Evolutionary conservation across 805 yeast genomes (phyloP).

Genomic region (Hemisphaericaspora nanyangensis): DNA sequence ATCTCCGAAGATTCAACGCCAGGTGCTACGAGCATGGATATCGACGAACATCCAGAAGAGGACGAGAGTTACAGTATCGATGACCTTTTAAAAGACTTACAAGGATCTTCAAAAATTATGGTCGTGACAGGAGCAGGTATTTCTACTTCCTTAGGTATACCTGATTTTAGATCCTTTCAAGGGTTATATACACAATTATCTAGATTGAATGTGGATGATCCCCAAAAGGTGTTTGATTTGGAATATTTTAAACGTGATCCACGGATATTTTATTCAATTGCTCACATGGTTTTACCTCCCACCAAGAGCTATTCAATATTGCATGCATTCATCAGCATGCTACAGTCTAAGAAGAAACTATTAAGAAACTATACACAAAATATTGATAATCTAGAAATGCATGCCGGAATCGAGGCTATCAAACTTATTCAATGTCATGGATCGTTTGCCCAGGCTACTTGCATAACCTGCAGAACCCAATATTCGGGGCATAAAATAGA

Average conservation of each 20-base stretch:
- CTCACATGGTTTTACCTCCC: slow-evolving; percentile 80
- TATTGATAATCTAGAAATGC: slow-evolving; percentile 81
- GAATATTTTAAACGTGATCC: slow-evolving; percentile 74
- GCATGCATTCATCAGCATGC: slow-evolving; percentile 70
- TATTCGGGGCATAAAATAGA: slow-evolving; percentile 65
- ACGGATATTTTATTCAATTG: slow-evolving; percentile 76
- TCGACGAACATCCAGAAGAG: background rate
- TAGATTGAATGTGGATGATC: slow-evolving; percentile 71
- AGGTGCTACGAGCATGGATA: too few relatives aligned
- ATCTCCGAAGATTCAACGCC: slow-evolving; percentile 10
- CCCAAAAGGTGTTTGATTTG: slow-evolving; percentile 85
- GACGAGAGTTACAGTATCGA: slow-evolving; percentile 8
- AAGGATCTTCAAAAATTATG: slow-evolving; percentile 44
- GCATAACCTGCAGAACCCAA: slow-evolving; percentile 68
- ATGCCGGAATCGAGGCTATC: slow-evolving; percentile 66
- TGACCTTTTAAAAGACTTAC: slow-evolving; percentile 13
- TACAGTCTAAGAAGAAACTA: slow-evolving; percentile 74
- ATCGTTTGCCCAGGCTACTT: slow-evolving; percentile 83
- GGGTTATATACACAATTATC: slow-evolving; percentile 75
- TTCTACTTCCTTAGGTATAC: slow-evolving; percentile 84
- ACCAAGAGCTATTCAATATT: slow-evolving; percentile 64
- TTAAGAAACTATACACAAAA: slow-evolving; percentile 87
- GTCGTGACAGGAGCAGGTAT: slow-evolving; percentile 93
- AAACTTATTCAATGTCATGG: slow-evolving; percentile 89
- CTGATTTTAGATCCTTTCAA: slow-evolving; percentile 85